Base-by-base conservation (phyloP, 768 basidiomycete genomes). In the Paxillus involutus region DNA sequence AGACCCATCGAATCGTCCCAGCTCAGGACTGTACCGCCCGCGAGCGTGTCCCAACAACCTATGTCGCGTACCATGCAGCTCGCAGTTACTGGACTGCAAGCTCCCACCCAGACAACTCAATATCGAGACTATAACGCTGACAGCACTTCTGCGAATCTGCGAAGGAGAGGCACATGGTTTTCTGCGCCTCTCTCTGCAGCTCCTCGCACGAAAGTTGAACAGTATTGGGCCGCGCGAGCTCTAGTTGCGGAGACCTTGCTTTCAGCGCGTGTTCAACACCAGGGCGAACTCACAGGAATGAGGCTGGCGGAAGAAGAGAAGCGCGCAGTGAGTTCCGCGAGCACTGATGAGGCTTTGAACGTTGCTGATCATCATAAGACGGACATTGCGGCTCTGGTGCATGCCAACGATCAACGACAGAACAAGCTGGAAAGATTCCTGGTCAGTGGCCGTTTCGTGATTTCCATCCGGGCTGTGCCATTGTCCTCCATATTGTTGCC, bases 201-300 rank as follows among this genome's bases (percentile, higher is more conserved):
- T 3, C 72, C 74, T 35, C 63, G 54, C 39, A 68, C 71, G 12
- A 51, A 49, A 13, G 63, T 64, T 2, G 84, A 84, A 59, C 82
- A 80, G 55, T 86, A 87, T 61, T 89, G 88, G 88, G 83, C 83
- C 26, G 71, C 79, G 14, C 80, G 88, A 3, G 86, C 88, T 3
- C 59, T 86, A 21, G 76, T 80, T 3, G 87, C 87, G 1, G 88
- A 90, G 63, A 78, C 83, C 3, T 66, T 85, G 37, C 73, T 89
- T 3, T 68, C 75, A 0, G 80, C 79, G 24, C 75, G 75, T 37
- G 71, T 72, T 32, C 67, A 63, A 17, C 83, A 86, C 63, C 75
- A 78, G 41, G 64, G 66, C 11, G 84, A 87, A 45, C 60, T 87
- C 32, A 72, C 68, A 53, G 69, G 64, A 14, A 47, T 82, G 46